phyloP scores from a whole-genome alignment of 345 rosid genomes.

The Eucalyptus microcorys region DNA sequence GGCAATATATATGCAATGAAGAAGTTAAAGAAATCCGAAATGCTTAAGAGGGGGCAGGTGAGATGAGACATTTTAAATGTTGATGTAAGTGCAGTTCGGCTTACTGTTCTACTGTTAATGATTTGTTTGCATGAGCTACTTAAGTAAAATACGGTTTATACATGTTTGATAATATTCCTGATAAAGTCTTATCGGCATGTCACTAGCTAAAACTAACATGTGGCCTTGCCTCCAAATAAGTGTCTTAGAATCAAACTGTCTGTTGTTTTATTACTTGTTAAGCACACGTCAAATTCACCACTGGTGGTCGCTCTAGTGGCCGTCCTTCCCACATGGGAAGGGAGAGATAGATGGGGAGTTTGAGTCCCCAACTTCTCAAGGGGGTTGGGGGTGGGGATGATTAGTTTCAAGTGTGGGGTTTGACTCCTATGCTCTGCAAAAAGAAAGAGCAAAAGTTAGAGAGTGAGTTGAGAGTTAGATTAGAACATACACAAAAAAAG shows the following conservation, averaged over 20 bases:
- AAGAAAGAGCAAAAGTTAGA: too few relatives aligned
- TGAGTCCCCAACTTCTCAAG: too few relatives aligned
- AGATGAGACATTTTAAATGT: background rate
- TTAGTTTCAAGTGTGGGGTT: too few relatives aligned
- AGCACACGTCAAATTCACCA: background rate
- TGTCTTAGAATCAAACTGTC: background rate
- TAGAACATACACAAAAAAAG: too few relatives aligned
- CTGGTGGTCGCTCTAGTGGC: too few relatives aligned
- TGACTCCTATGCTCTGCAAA: too few relatives aligned
- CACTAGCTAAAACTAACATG: background rate
- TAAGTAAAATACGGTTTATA: background rate
- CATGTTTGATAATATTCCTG: background rate
- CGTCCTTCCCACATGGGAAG: too few relatives aligned
- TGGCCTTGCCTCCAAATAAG: background rate
- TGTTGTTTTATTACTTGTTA: background rate
- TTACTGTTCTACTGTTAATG: background rate
- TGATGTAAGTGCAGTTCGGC: background rate
- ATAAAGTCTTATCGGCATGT: background rate
- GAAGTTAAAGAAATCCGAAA: slow-evolving; percentile 97
- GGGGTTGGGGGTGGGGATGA: too few relatives aligned
- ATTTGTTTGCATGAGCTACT: background rate
- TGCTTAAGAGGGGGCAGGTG: slow-evolving; percentile 96
- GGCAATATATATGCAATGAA: slow-evolving; percentile 97
- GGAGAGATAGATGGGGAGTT: too few relatives aligned
- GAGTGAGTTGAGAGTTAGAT: too few relatives aligned